These are phyloP conservation scores for Aspergillus vadensis DNA, from an alignment of 2,329 filamentous ascomycete species.

Conservation along the genomic window DNA sequence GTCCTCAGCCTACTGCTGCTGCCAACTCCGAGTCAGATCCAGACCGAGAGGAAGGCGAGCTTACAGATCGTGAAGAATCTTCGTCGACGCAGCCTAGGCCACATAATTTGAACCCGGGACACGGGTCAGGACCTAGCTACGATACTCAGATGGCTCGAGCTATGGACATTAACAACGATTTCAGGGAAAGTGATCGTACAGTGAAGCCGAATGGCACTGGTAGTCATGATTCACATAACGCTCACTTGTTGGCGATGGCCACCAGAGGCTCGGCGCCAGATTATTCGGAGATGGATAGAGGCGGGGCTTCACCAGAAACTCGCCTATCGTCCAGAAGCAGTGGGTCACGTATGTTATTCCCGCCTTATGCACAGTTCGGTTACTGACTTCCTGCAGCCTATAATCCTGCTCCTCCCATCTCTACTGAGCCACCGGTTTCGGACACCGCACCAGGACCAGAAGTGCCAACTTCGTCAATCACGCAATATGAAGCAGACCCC, in stretches of 20 bases:
- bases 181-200: neutral
- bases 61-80: conserved; percentile 66
- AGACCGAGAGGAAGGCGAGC: conserved; percentile 72
- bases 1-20: conserved; percentile 19
- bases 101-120: neutral
- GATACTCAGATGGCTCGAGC: neutral
- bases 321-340: conserved; percentile 30
- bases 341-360: conserved; percentile 33
- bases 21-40: conserved; percentile 38
- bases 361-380: neutral
- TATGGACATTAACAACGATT: neutral
- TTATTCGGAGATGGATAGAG: conserved; percentile 28
- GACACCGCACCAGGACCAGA: conserved; percentile 14
- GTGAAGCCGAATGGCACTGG: neutral
- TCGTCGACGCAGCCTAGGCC: neutral
- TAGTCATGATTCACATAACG: neutral
- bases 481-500: conserved; percentile 9
- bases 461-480: neutral
- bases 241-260: neutral
- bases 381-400: conserved; percentile 36
- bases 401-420: conserved; percentile 35
- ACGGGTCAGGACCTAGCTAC: neutral
- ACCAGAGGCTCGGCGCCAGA: neutral
- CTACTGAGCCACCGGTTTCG: conserved; percentile 22
- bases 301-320: conserved; percentile 27